Conservation (phyloP, 2,329 filamentous ascomycete species). For the Phoma sp. region DNA sequence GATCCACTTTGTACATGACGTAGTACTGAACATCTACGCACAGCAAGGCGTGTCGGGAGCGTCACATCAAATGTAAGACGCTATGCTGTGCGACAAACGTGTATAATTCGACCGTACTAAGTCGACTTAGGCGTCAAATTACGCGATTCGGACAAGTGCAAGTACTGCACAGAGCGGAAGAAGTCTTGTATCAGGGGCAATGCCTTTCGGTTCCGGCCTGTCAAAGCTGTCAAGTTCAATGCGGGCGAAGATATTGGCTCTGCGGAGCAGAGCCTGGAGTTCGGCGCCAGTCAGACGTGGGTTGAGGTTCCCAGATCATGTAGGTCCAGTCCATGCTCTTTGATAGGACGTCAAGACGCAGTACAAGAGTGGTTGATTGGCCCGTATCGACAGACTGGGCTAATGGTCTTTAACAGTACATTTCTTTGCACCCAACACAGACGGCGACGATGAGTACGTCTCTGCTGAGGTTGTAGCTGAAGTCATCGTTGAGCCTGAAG, state of each 20-base stretch:
- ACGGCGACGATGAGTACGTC: conserved; percentile 27
- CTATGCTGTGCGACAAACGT: conserved; percentile 2
- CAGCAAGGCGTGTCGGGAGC: conserved; percentile 40
- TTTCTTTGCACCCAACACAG: conserved; percentile 37
- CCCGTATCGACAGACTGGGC: conserved; percentile 3
- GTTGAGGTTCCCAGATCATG: conserved; percentile 34
- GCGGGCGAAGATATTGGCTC: conserved; percentile 40
- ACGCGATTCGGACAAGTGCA: conserved; percentile 37
- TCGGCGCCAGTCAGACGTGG: conserved; percentile 34
- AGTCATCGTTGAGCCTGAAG: conserved; percentile 15
- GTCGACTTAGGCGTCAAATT: conserved; percentile 33
- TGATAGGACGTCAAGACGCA: neutral
- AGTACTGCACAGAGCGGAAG: conserved; percentile 39
- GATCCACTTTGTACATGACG: conserved; percentile 7
- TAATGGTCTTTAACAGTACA: conserved; percentile 25
- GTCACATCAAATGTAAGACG: conserved; percentile 40
- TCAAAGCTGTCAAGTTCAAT: conserved; percentile 41
- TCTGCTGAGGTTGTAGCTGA: conserved; percentile 17
- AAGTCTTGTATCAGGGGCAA: conserved; percentile 37
- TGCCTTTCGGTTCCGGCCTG: conserved; percentile 39
- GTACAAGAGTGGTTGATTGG: neutral
- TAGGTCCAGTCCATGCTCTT: conserved; percentile 14
- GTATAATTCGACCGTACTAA: conserved; percentile 12
- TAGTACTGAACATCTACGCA: conserved; percentile 17
- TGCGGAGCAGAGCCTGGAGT: conserved; percentile 37